Percentiles rank a stretch among this genome's conserved stretches.
Conservation (phyloP, 2,329 filamentous ascomycete species). For the Fonsecaea multimorphosa region DNA sequence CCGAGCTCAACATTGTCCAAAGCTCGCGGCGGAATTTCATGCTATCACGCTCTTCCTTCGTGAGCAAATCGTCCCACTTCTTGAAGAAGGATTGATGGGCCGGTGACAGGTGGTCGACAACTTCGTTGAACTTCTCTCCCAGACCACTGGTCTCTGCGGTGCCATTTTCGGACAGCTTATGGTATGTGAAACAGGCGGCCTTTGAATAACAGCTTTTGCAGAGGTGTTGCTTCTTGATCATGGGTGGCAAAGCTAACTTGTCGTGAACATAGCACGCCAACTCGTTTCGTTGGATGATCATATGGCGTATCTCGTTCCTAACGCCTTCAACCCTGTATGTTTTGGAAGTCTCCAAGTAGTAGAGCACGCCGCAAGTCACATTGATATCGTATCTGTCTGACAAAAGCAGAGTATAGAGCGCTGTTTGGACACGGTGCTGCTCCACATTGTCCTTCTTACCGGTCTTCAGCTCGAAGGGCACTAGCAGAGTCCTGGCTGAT, state of each 20-base stretch:
- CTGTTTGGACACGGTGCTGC: slow-evolving; percentile 89
- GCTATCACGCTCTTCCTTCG: slow-evolving; percentile 90
- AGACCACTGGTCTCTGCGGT: slow-evolving; percentile 81
- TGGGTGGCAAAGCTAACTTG: slow-evolving; percentile 79
- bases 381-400: slow-evolving; percentile 94
- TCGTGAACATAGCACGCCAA: slow-evolving; percentile 84
- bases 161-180: slow-evolving; percentile 86
- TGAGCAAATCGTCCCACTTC: slow-evolving; percentile 92
- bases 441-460: slow-evolving; percentile 79
- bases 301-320: slow-evolving; percentile 86
- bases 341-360: slow-evolving; percentile 91
- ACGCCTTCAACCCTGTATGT: slow-evolving; percentile 85
- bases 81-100: slow-evolving; percentile 82
- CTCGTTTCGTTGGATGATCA: slow-evolving; percentile 95
- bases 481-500: slow-evolving; percentile 71
- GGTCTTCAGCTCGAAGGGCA: slow-evolving; percentile 95
- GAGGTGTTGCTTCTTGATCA: slow-evolving; percentile 80
- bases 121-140: slow-evolving; percentile 78
- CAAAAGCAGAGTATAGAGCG: slow-evolving; percentile 87
- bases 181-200: slow-evolving; percentile 88
- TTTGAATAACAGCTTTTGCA: slow-evolving; percentile 92
- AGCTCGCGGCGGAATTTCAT: slow-evolving; percentile 86
- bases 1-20: slow-evolving; percentile 92
- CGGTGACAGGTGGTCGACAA: slow-evolving; percentile 77
- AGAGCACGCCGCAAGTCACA: slow-evolving; percentile 86